phyloP scores from a whole-genome alignment of 2,329 filamentous ascomycete genomes.

The Cladosporium sphaerospermum region DNA sequence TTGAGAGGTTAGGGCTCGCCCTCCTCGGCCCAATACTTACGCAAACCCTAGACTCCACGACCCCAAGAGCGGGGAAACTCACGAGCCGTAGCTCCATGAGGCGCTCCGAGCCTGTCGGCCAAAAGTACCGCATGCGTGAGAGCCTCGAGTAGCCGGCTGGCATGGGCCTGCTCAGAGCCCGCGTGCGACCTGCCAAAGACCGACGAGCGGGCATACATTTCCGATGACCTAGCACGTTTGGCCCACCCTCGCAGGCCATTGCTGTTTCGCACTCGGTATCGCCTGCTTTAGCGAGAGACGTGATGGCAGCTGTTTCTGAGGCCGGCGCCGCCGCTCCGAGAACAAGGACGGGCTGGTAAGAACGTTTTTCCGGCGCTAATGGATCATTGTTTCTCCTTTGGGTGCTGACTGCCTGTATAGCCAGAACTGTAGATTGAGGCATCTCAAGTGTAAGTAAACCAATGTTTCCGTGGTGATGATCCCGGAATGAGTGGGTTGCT shows the following conservation, averaged over 20 bases:
- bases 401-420: slow-evolving; percentile 12
- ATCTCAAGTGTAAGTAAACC: slow-evolving; percentile 23
- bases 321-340: slow-evolving; percentile 10
- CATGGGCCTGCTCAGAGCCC: background rate
- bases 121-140: slow-evolving; percentile 1
- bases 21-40: no score
- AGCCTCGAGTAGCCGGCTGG: background rate
- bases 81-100: no score
- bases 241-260: background rate
- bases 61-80: no score
- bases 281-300: slow-evolving; percentile 5
- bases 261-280: slow-evolving; percentile 3
- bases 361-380: background rate
- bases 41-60: no score
- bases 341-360: slow-evolving; percentile 24
- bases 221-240: background rate
- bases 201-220: slow-evolving; percentile 7
- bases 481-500: background rate
- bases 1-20: no score
- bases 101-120: background rate
- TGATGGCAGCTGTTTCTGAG: background rate
- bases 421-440: slow-evolving; percentile 24
- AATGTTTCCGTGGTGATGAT: background rate
- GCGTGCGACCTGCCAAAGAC: slow-evolving; percentile 7
- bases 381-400: background rate